Base-by-base conservation (phyloP, 306 rosid species). In the Sophora flavescens region DNA sequence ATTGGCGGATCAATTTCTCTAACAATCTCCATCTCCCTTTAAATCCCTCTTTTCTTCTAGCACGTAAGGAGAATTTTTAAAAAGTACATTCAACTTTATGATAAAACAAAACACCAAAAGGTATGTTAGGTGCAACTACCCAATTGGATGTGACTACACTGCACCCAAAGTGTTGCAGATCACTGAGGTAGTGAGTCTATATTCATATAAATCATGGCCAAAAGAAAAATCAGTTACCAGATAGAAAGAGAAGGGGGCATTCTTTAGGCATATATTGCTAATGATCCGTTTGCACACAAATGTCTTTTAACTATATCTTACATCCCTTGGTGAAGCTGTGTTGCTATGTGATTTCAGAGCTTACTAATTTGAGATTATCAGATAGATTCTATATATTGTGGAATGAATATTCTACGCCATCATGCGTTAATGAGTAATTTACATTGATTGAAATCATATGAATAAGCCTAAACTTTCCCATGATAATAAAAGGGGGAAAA, bases 381-480 rank as follows among this genome's bases (percentile, higher is more conserved):
- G 71, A 81, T 72, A 45, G 80, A 70, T 70, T 80, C 82, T 78
- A 83, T 82, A 74, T 68, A 67, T 78, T 80, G 61, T 81, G 81
- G 84, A 83, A 80, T 64, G 79, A 83, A 84, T 84, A 62, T 53
- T 69, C 74, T 76, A 80, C 75, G 58, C 62, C 77, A 81, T 61
- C 50, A 70, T 59, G 85, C 75, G 18, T 80, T 68, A 82, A 70
- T 44, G 78, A 87, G 75, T 51, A 72, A 86, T 88, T 63, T 88
- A 83, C 87, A 86, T 78, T 72, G 78, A 78, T 67, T 81, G 72
- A 68, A 69, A 83, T 78, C 78, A 59, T 70, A 81, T 74, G 73
- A 78, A 61, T 56, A 59, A 26, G 36, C 79, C 59, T 66, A 84
- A 59, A 78, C 35, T 48, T 82, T 76, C 84, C 73, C 72, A 58